These are phyloP conservation scores for Apiospora rasikravindrae DNA, from an alignment of 2,329 filamentous ascomycete genomes.

Conservation along the genomic window DNA sequence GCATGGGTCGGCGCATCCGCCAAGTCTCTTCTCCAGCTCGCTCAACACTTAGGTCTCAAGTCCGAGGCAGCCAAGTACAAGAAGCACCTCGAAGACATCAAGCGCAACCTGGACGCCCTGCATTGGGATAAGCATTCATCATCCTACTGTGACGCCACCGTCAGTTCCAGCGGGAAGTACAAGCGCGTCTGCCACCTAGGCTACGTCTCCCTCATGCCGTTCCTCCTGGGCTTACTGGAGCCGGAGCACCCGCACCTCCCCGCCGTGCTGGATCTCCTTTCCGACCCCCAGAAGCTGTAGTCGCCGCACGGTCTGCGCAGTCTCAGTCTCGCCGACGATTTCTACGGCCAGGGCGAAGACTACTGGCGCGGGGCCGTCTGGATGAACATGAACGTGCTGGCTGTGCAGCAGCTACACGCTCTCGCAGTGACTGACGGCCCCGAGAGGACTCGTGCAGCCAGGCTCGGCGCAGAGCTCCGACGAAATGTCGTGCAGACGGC, in stretches of 20 bases:
- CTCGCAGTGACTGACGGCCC: conserved; percentile 71
- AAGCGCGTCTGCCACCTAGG: conserved; percentile 93
- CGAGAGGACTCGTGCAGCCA: conserved; percentile 67
- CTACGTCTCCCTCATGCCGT: conserved; percentile 92
- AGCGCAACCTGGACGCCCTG: conserved; percentile 85
- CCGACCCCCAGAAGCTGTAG: conserved; percentile 83
- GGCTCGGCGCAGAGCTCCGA: conserved; percentile 77
- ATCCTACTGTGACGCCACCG: conserved; percentile 91
- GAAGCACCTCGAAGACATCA: conserved; percentile 76
- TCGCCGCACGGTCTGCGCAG: conserved; percentile 85
- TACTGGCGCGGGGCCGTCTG: conserved; percentile 96
- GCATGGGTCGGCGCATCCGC: conserved; percentile 98
- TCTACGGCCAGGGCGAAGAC: conserved; percentile 91
- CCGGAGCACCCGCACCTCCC: conserved; percentile 78
- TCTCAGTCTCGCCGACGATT: conserved; percentile 79
- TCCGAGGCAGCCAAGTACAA: conserved; percentile 79
- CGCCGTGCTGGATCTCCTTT: conserved; percentile 76
- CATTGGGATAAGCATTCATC: conserved; percentile 88
- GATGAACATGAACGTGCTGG: conserved; percentile 96
- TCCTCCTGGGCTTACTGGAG: conserved; percentile 80
- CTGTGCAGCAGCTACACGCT: conserved; percentile 77
- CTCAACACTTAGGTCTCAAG: conserved; percentile 70
- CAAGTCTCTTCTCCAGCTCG: conserved; percentile 79
- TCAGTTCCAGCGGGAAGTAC: conserved; percentile 94
- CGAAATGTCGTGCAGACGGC: conserved; percentile 88